Evolutionary conservation across 805 yeast species (phyloP).

Genomic region (Saccharomyces cerevisiae): DNA sequence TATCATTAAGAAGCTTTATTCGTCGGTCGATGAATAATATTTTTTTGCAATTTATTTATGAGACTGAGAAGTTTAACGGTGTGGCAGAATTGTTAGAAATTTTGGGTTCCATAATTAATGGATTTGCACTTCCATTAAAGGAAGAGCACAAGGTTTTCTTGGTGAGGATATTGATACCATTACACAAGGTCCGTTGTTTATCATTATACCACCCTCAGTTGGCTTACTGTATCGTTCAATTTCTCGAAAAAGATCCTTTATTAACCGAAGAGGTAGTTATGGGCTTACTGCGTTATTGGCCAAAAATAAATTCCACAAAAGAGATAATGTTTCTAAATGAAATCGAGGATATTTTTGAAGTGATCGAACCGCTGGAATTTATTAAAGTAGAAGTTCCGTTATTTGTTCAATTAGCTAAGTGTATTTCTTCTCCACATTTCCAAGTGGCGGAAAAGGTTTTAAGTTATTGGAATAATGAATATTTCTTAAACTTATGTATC

Average conservation of each 20-base stretch:
- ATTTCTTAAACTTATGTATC: constrained; percentile 79
- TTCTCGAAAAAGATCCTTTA: constrained; percentile 85
- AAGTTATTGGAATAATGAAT: constrained; percentile 91
- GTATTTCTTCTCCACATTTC: constrained; percentile 91
- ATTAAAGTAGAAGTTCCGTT: constrained; percentile 85
- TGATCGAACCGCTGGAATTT: constrained; percentile 89
- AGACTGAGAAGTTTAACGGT: constrained; percentile 93
- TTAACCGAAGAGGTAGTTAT: constrained; percentile 93
- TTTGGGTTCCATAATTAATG: constrained; percentile 91
- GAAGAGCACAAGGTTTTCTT: constrained; percentile 93
- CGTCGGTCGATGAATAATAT: constrained; percentile 88
- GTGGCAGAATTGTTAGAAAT: constrained; percentile 91
- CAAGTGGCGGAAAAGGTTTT: constrained; percentile 95
- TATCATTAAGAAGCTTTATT: constrained; percentile 81
- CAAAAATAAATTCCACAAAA: constrained; percentile 87
- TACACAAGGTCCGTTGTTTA: constrained; percentile 84
- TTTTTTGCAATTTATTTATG: constrained; percentile 86
- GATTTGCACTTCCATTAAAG: constrained; percentile 93
- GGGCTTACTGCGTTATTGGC: constrained; percentile 94
- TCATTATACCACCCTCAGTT: constrained; percentile 92
- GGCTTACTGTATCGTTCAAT: constrained; percentile 94
- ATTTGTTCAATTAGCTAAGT: constrained; percentile 87
- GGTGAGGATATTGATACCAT: constrained; percentile 76
- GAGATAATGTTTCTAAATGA: constrained; percentile 95
- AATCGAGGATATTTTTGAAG: constrained; percentile 93